Evolutionary conservation across 2,329 filamentous ascomycete genomes (phyloP), one percentile per base, ranked within the genome.

Genomic region (Clonostachys rosea): DNA sequence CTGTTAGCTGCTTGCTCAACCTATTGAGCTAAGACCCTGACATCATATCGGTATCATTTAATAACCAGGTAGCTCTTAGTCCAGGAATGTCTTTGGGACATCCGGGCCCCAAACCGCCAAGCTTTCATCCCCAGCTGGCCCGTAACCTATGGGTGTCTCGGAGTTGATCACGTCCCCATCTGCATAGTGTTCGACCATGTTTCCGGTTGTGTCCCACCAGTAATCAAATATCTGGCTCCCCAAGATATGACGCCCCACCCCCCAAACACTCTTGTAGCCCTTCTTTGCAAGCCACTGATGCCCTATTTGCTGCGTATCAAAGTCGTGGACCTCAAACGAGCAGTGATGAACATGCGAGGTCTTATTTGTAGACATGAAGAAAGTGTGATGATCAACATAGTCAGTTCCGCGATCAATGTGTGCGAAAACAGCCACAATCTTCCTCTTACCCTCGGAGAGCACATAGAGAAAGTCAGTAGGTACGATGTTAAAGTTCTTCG

Each of bases 261-360:
- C 86, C 86, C 86, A 89, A 51, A 83, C 83, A 54, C 74, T 78
- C 56, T 73, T 74, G 59, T 86, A 86, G 2, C 78, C 79, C 60
- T 82, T 79, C 51, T 78, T 67, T 3, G 70, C 70, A 51, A 89
- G 66, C 81, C 83, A 88, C 56, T 86, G 76, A 63, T 89, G 86
- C 2, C 86, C 86, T 4, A 89, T 68, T 34, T 80, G 71, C 68
- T 89, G 85, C 5, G 80, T 79, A 58, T 89, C 85, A 55, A 85
- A 86, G 60, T 89, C 84, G 55, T 86, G 79, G 5, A 86, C 83
- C 64, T 89, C 86, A 53, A 84, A 89, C 3, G 75, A 80, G 16
- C 77, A 78, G 64, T 89, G 86, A 59, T 89, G 84, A 3, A 87
- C 76, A 58, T 84, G 80, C 49, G 60, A 67, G 44, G 65, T 60